phyloP scores from a whole-genome alignment of 2,329 filamentous ascomycete species.

The Lecanicillium sp. region DNA sequence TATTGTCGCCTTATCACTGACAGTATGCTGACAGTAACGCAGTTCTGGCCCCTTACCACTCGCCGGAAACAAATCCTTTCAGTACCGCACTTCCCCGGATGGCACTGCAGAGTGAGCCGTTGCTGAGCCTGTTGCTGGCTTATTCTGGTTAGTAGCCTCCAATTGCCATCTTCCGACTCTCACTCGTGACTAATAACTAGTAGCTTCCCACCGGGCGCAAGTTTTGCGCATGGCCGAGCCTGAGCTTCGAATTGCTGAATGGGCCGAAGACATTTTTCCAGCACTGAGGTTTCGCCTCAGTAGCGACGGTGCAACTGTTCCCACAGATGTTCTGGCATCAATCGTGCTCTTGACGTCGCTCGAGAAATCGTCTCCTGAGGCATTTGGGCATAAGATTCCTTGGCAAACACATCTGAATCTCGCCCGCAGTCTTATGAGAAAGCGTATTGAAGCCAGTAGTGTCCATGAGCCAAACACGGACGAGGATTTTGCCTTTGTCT shows the following conservation, averaged over 20 bases:
- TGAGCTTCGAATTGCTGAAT: constrained; percentile 67
- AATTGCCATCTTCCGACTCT: too few relatives aligned
- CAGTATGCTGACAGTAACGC: constrained; percentile 31
- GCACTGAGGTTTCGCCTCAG: constrained; percentile 60
- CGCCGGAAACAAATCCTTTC: constrained; percentile 45
- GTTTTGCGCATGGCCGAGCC: constrained; percentile 69
- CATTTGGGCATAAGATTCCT: constrained; percentile 70
- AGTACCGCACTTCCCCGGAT: constrained; percentile 46
- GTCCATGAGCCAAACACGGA: constrained; percentile 36
- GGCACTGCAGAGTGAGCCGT: constrained; percentile 60
- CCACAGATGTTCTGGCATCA: constrained; percentile 67
- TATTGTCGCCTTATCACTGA: too few relatives aligned
- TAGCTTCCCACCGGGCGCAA: constrained; percentile 70
- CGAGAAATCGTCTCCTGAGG: constrained; percentile 75
- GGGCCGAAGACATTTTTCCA: constrained; percentile 74
- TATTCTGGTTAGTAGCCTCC: constrained; percentile 48
- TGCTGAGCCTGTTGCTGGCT: constrained; percentile 69
- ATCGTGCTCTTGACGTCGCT: constrained; percentile 80
- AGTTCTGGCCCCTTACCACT: constrained; percentile 43
- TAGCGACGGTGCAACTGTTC: constrained; percentile 53
- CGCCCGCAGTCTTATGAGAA: constrained; percentile 66
- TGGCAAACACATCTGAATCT: constrained; percentile 76
- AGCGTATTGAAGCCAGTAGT: constrained; percentile 37
- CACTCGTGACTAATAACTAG: constrained; percentile 8
- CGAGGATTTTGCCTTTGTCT: constrained; percentile 64